These are phyloP conservation scores for Penicillium italicum DNA, from an alignment of 2,329 filamentous ascomycete genomes.

Conservation along the genomic window DNA sequence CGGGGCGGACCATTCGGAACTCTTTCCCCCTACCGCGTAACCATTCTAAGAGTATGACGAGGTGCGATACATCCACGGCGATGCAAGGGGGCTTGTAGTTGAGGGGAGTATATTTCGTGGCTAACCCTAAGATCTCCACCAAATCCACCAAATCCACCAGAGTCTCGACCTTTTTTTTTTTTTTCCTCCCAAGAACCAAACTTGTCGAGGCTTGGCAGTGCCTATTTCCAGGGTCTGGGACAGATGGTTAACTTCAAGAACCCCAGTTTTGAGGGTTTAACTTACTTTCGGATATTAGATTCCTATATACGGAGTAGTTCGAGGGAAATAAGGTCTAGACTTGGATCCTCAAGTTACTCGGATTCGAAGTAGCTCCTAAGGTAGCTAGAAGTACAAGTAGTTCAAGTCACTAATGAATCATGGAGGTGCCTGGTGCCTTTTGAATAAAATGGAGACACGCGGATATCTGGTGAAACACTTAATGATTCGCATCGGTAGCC, in stretches of 20 bases:
- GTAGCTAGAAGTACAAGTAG: background rate
- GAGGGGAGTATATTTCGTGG: background rate
- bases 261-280: background rate
- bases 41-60: conserved; percentile 20
- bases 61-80: conserved; percentile 20
- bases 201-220: conserved; percentile 4
- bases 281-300: background rate
- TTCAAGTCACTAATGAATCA: conserved; percentile 17
- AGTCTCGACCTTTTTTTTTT: conserved; percentile 16
- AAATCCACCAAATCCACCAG: background rate
- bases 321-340: conserved; percentile 1
- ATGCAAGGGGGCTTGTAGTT: conserved; percentile 20
- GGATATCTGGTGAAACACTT: conserved; percentile 25
- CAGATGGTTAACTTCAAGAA: conserved; percentile 22
- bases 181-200: conserved; percentile 8
- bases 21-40: conserved; percentile 22
- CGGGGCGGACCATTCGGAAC: conserved; percentile 24
- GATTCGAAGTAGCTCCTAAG: background rate
- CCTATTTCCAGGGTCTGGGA: conserved; percentile 8
- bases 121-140: conserved; percentile 7
- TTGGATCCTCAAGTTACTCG: background rate
- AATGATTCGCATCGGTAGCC: conserved; percentile 26
- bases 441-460: conserved; percentile 5
- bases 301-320: background rate
- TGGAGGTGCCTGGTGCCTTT: conserved; percentile 27